Percentiles rank a stretch among this genome's conserved stretches.
phyloP scores from a whole-genome alignment of 2,329 filamentous ascomycete genomes.

The Acrocalymma vagum region DNA sequence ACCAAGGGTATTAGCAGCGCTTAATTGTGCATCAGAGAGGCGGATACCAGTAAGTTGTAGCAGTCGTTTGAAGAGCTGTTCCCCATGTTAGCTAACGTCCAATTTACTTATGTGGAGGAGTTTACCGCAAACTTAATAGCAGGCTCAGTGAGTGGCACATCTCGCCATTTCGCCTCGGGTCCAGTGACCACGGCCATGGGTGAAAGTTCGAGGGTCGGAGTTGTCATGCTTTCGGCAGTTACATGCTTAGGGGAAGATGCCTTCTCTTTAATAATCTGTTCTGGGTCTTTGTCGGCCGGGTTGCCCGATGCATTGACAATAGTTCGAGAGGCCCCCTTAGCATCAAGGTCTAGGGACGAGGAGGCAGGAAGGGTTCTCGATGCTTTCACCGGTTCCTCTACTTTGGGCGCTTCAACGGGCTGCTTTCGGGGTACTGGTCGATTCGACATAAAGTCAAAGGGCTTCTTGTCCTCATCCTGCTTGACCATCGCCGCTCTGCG shows the following conservation, averaged over 20 bases:
- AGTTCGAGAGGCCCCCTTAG: no score
- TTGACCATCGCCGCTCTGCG: conserved; percentile 37
- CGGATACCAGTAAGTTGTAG: conserved; percentile 82
- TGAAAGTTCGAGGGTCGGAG: conserved; percentile 1
- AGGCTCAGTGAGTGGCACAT: conserved; percentile 35
- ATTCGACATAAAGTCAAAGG: conserved; percentile 49
- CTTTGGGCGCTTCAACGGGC: conserved; percentile 32
- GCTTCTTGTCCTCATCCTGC: conserved; percentile 34
- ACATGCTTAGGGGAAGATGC: no score
- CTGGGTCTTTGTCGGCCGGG: no score
- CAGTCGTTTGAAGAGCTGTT: conserved; percentile 80
- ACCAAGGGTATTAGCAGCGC: conserved; percentile 43
- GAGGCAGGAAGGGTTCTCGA: not conserved
- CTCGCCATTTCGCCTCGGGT: conserved; percentile 32
- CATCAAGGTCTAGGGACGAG: not conserved
- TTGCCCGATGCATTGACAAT: no score
- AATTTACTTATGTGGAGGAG: conserved; percentile 4
- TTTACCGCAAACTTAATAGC: conserved; percentile 48
- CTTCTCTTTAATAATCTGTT: no score
- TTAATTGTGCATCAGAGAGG: conserved; percentile 75
- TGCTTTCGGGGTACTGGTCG: conserved; percentile 39
- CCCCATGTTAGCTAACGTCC: conserved; percentile 17
- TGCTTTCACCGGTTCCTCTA: conserved; percentile 47
- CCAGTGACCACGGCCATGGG: conserved; percentile 6
- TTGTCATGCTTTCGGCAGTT: no score